Base-by-base conservation (phyloP, 2,329 filamentous ascomycete species). In the Claviceps cyperi region DNA sequence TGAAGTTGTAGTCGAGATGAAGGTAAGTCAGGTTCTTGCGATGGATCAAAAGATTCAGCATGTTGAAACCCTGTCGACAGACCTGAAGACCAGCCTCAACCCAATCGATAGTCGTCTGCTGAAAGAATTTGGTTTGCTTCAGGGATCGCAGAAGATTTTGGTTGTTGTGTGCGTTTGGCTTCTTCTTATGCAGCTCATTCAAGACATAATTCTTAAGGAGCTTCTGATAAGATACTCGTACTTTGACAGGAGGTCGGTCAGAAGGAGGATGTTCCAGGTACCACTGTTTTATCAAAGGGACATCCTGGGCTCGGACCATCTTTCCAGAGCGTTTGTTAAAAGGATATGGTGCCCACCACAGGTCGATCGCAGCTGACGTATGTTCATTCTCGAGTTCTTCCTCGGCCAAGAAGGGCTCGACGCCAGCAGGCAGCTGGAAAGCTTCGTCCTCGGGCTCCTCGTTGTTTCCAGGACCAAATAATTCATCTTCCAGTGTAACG, bases 1-100 rank as follows among this genome's bases (percentile, higher is more conserved):
- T 98, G 75, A 98, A 98, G 69, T 98, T 98, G 74, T 97, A 98
- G 64, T 98, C 92, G 50, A 98, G 81, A 74, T 98, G 94, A 50
- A 98, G 77, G 63, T 98, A 98, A 0, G 92, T 98, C 58, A 98
- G 71, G 66, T 98, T 98, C 75, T 98, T 98, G 60, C 92, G 84
- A 64, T 98, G 92, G 57, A 98, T 98, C 57, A 98, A 74, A 49
- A 98, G 74, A 61, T 98, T 98, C 52, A 98, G 74, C 91, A 98
- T 98, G 70, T 98, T 98, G 75, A 96, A 98, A 50, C 92, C 92
- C 65, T 98, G 92, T 47, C 92, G 82, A 66, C 92, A 98, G 54
- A 98, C 92, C 70, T 98, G 94, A 62, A 98, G 76, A 70, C 94
- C 92, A 59, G 94, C 92, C 71, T 98, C 92, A 41, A 98, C 92